A percentile compares a stretch with the other conserved stretches of the same genome.
Evolutionary conservation across 2,329 filamentous ascomycete genomes (phyloP).

Genomic region (Arthrocladium fulminans): DNA sequence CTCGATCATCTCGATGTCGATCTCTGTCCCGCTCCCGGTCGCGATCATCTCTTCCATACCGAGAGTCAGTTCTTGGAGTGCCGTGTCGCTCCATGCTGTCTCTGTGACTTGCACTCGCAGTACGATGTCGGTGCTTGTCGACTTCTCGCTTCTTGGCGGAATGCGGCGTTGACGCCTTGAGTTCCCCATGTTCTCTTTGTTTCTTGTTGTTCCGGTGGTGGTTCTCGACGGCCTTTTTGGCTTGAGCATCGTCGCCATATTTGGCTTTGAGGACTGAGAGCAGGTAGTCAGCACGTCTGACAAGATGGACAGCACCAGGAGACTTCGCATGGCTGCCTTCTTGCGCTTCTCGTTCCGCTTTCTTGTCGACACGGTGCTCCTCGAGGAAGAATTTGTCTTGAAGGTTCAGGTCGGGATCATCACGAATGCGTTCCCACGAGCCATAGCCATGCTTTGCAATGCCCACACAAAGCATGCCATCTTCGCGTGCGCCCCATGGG

Average conservation of each 20-base stretch:
- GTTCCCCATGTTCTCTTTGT: slow-evolving; percentile 18
- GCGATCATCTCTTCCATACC: slow-evolving; percentile 29
- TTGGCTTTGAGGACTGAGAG: slow-evolving; percentile 91
- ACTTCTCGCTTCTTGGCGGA: slow-evolving; percentile 36
- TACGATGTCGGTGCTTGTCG: slow-evolving; percentile 34
- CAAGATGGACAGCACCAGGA: slow-evolving; percentile 92
- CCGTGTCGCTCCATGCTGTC: slow-evolving; percentile 36
- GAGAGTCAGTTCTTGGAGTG: slow-evolving; percentile 33
- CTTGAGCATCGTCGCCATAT: slow-evolving; percentile 57
- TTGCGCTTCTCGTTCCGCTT: slow-evolving; percentile 76
- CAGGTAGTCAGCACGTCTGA: slow-evolving; percentile 88
- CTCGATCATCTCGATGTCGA: slow-evolving; percentile 18
- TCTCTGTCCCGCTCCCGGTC: slow-evolving; percentile 24
- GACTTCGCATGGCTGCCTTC: slow-evolving; percentile 59
- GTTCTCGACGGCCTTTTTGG: slow-evolving; percentile 75
- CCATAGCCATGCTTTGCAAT: slow-evolving; percentile 92
- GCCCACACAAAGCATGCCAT: slow-evolving; percentile 92
- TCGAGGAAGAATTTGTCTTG: slow-evolving; percentile 90
- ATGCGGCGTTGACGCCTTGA: slow-evolving; percentile 34
- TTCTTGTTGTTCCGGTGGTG: slow-evolving; percentile 95
- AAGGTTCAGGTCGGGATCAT: slow-evolving; percentile 79
- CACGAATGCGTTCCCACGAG: slow-evolving; percentile 87
- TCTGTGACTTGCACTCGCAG: slow-evolving; percentile 32
- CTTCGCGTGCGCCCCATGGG: slow-evolving; percentile 84
- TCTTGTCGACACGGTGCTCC: slow-evolving; percentile 96